These are phyloP conservation scores for Trichoderma endophyticum DNA, from an alignment of 2,329 filamentous ascomycete genomes.

Conservation along the genomic window DNA sequence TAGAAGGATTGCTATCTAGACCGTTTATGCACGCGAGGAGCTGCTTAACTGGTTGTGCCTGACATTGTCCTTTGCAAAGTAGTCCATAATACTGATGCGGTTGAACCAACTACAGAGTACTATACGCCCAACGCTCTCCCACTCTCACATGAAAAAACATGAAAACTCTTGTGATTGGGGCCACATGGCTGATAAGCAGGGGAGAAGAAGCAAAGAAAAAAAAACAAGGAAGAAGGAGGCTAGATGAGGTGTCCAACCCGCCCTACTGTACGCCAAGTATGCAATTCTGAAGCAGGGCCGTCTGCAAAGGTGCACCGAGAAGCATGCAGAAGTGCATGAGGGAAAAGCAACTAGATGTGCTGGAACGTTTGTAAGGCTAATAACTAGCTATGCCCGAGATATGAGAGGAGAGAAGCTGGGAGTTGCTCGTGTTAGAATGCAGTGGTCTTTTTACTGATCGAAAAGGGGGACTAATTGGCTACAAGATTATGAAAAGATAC, in stretches of 20 bases:
- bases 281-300: not conserved
- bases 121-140: not conserved
- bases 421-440: not conserved
- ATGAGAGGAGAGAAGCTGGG: not conserved
- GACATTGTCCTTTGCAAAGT: not conserved
- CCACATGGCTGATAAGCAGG: not conserved
- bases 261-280: constrained; percentile 4
- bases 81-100: not conserved
- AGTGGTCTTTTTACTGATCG: not conserved
- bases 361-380: not conserved
- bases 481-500: not conserved
- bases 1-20: not conserved
- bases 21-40: not conserved
- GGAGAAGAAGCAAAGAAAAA: not conserved
- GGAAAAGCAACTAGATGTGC: not conserved
- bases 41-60: not conserved
- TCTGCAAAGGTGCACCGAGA: not conserved
- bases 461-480: not conserved
- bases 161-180: not conserved
- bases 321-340: not conserved
- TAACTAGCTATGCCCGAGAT: not conserved
- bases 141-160: not conserved
- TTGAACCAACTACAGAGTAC: not conserved
- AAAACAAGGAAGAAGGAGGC: not conserved
- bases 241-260: not conserved